A percentile compares a stretch with the other conserved stretches of the same genome.
Evolutionary conservation across 1,139 yeast species (phyloP).

Genomic region (Hyphopichia buzzinii): DNA sequence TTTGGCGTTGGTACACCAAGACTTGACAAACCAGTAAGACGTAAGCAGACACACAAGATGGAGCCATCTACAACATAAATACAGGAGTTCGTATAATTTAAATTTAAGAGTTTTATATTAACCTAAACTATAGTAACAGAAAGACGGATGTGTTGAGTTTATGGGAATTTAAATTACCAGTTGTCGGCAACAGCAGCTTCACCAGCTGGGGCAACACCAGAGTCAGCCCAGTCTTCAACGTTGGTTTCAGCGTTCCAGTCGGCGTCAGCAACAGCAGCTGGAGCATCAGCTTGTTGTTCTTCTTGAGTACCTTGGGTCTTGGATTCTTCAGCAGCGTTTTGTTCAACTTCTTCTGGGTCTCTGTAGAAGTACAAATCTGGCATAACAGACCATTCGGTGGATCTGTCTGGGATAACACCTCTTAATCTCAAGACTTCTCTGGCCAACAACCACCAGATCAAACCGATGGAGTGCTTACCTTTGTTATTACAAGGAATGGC

Average conservation of each 20-base stretch:
- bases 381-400: slow-evolving; percentile 98
- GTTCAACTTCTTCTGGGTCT: slow-evolving; percentile 99
- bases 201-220: slow-evolving; percentile 67
- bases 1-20: too few species aligned
- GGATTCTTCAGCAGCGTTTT: slow-evolving; percentile 67
- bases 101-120: neutral
- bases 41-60: too few species aligned
- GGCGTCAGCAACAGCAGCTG: slow-evolving; percentile 52
- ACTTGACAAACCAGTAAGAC: too few species aligned
- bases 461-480: slow-evolving; percentile 99
- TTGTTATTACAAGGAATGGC: slow-evolving; percentile 99
- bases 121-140: slow-evolving; percentile 4
- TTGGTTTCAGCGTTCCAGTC: slow-evolving; percentile 59
- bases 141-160: neutral
- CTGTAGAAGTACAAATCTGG: slow-evolving; percentile 99
- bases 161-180: slow-evolving; percentile 33
- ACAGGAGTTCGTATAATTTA: too few species aligned
- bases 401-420: slow-evolving; percentile 97
- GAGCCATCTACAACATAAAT: too few species aligned
- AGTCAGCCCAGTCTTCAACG: slow-evolving; percentile 63
- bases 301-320: slow-evolving; percentile 52
- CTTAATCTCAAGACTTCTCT: slow-evolving; percentile 99
- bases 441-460: slow-evolving; percentile 99
- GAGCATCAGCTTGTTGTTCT: slow-evolving; percentile 54
- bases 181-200: slow-evolving; percentile 74